Base-by-base conservation (phyloP, 352 stramenopile genomes). In the Pythium volutum region DNA sequence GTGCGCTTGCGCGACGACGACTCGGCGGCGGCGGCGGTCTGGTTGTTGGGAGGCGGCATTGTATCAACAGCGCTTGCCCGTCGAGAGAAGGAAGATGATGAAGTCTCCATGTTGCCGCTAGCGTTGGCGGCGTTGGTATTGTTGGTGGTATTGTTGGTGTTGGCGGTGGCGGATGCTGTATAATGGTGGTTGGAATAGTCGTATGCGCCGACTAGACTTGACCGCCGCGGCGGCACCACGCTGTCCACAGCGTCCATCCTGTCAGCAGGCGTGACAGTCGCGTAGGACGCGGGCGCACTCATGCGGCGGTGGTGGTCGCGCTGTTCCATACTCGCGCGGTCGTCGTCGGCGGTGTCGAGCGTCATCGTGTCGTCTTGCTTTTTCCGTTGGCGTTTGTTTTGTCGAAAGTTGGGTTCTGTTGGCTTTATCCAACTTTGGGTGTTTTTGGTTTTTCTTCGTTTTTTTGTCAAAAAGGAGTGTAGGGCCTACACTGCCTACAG, bases 1-100 rank as follows among this genome's bases (percentile, higher is more conserved):
- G 57, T 59, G 59, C 60, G 59, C 52, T 66, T 62, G 43, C 61
- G 34, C 47, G 50, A 29, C 47, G 50, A 29, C 45, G 41, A 22
- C 47, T 41, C 46, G n/a, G 38, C 18, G 11, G 16, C 3, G 15
- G 33, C 29, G 16, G 55, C 27, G 25, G 54, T 43, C 23, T n/a
- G n/a, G 8, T 36, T 18, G 36, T 42, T 48, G 11, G 1, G 27
- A 22, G 8, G 16, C 46, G 48, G 29, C 20, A 23, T 15, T 11
- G 42, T 8, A 27, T 48, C 42, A 18, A 48, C 42, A 11, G 9
- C 8, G 42, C 42, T 48, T 14, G 42, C 26, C n/a, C n/a, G 22
- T 29, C 22, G 42, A 25, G 42, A 48, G n/a, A n/a, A n/a, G 22
- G n/a, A 27, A 29, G 42, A 27, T 2, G 20, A 25, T 14, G 14